Conservation (phyloP, 169 alveolate species). For the Amoebophrya sp. region DNA sequence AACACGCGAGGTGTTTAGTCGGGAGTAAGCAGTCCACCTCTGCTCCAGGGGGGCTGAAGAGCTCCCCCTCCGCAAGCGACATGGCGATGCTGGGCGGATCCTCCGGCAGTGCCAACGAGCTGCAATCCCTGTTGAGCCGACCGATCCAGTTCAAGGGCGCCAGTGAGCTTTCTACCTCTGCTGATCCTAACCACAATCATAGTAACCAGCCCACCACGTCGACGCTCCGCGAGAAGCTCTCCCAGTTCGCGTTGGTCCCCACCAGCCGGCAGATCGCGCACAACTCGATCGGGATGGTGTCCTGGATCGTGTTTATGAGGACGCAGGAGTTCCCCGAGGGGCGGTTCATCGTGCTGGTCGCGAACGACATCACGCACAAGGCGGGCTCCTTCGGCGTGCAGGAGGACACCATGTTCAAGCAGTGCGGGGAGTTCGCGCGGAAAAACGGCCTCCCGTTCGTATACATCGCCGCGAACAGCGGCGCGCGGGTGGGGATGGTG, state of each 20-base stretch:
- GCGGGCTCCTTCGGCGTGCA: conserved; percentile 56
- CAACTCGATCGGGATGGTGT: not conserved
- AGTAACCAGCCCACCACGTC: conserved; percentile 10
- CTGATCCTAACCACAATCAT: not conserved
- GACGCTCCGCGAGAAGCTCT: not conserved
- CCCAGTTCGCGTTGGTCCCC: not conserved
- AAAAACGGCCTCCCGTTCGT: conserved; percentile 53
- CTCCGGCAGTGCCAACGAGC: not conserved
- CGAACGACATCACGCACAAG: conserved; percentile 54
- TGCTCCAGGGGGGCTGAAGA: too few relatives aligned
- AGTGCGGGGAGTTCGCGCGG: conserved; percentile 56
- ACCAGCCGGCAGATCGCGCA: not conserved
- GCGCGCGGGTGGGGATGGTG: conserved; percentile 63
- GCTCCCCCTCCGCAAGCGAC: too few relatives aligned
- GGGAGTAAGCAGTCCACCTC: too few relatives aligned
- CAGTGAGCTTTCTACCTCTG: not conserved
- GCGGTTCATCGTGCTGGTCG: conserved; percentile 50
- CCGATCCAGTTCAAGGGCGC: not conserved
- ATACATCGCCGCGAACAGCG: conserved; percentile 58
- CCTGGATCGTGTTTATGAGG: not conserved
- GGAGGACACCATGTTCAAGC: conserved; percentile 47
- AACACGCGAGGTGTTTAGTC: too few relatives aligned
- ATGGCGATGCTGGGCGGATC: too few relatives aligned
- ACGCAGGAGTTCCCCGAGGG: conserved; percentile 53
- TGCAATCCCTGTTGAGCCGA: not conserved